Percentiles rank a stretch among this genome's conserved stretches.
These are phyloP conservation scores for Lentinus tigrinus DNA, from an alignment of 768 basidiomycete species.

Conservation along the genomic window DNA sequence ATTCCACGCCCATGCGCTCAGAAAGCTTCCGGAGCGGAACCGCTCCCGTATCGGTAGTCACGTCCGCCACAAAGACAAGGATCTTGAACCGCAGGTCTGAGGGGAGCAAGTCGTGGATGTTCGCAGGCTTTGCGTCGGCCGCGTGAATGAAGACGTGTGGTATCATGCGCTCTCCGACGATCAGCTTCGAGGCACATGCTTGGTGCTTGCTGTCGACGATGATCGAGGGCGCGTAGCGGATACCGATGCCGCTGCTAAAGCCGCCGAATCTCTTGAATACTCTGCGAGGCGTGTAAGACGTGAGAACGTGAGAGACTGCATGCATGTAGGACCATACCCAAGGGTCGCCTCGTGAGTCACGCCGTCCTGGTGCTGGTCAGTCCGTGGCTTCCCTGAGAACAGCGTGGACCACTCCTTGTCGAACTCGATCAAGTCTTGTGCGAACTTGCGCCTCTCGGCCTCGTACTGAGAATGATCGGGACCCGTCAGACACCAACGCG, in stretches of 20 bases:
- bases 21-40: background rate
- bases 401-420: slow-evolving; percentile 41
- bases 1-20: slow-evolving; percentile 17
- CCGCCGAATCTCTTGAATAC: slow-evolving; percentile 43
- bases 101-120: slow-evolving; percentile 50
- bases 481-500: background rate
- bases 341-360: background rate
- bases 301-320: background rate
- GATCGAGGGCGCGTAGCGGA: slow-evolving; percentile 46
- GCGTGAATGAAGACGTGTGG: slow-evolving; percentile 46
- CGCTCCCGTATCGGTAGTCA: slow-evolving; percentile 15
- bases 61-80: slow-evolving; percentile 45
- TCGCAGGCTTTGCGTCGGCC: slow-evolving; percentile 43
- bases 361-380: background rate
- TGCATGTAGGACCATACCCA: background rate
- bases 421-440: slow-evolving; percentile 70
- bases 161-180: slow-evolving; percentile 47
- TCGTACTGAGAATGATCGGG: slow-evolving; percentile 50
- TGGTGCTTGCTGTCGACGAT: slow-evolving; percentile 37
- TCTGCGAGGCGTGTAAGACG: slow-evolving; percentile 22
- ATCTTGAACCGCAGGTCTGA: slow-evolving; percentile 50
- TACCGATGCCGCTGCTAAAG: slow-evolving; percentile 46
- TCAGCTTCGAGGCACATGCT: slow-evolving; percentile 35
- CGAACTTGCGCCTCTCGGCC: slow-evolving; percentile 62
- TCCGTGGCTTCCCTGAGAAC: background rate